phyloP scores from a whole-genome alignment of 495 filamentous ascomycete genomes.

The Penicillium roqueforti region DNA sequence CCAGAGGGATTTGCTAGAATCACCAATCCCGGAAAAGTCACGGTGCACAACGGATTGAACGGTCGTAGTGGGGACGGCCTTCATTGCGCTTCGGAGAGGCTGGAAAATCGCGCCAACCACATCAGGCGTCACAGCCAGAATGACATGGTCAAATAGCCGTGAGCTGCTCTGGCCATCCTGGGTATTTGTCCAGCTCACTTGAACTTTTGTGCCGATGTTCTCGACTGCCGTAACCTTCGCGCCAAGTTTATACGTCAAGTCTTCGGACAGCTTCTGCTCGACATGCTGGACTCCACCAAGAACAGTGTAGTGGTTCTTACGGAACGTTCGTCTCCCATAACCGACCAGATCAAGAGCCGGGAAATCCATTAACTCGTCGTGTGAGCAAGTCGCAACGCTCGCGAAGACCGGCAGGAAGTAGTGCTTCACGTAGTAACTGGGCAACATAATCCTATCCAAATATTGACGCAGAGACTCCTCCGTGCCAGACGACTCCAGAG shows the following conservation, averaged over 20 bases:
- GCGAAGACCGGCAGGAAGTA: slow-evolving; percentile 53
- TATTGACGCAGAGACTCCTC: slow-evolving; percentile 44
- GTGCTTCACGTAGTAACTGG: slow-evolving; percentile 33
- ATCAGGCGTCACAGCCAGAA: slow-evolving; percentile 46
- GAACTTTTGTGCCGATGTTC: slow-evolving; percentile 10
- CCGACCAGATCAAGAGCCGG: slow-evolving; percentile 47
- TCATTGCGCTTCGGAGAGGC: slow-evolving; percentile 33
- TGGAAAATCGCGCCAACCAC: slow-evolving; percentile 40
- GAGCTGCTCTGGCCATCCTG: background rate
- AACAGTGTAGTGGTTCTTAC: slow-evolving; percentile 47
- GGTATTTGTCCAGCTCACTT: slow-evolving; percentile 16
- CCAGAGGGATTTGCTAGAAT: slow-evolving; percentile 9
- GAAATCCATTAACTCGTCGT: slow-evolving; percentile 46
- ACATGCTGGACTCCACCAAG: slow-evolving; percentile 43
- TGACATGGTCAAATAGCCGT: slow-evolving; percentile 27
- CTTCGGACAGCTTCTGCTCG: slow-evolving; percentile 38
- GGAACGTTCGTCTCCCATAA: slow-evolving; percentile 42
- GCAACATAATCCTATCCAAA: slow-evolving; percentile 42
- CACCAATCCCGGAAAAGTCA: slow-evolving; percentile 25
- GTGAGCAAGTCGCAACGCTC: slow-evolving; percentile 50
- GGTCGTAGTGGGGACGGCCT: slow-evolving; percentile 36
- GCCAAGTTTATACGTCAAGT: slow-evolving; percentile 10
- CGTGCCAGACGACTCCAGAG: slow-evolving; percentile 1
- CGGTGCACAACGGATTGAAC: slow-evolving; percentile 45
- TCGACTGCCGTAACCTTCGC: slow-evolving; percentile 14